Evolutionary conservation across 176 grass and related monocot species (phyloP), one percentile per base, ranked within the genome.

Genomic region (Rhynchospora tenuis): DNA sequence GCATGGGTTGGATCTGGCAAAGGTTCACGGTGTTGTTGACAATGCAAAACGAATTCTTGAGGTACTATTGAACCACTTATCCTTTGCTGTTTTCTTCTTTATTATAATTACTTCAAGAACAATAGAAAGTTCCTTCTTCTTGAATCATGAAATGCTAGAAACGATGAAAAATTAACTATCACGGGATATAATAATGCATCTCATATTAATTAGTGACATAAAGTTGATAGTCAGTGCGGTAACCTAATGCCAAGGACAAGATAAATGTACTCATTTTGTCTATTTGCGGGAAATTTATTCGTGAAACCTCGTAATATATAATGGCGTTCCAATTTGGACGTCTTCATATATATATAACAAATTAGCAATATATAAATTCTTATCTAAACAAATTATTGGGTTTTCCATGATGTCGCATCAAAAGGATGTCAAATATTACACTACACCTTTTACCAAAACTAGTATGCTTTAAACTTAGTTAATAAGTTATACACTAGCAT

Each of bases 21-120:
- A 86, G 66, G 81, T 98, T 67, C 66, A 92, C 81, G 95, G 95
- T 1, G 79, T 81, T 13, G 91, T 95, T 58, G 90, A 95, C 79
- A 98, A 98, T 78, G 89, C 91, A 50, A 89, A 87, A 79, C 84
- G 91, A 72, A 98, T 98, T 64, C 76, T 90, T 22, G 92, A 98
- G 95, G 95, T 98, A 93, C 69, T 65, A 31, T 65, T 65, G 24
- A 13, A 6, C 24, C 11, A 27, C 22, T 64, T 13, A 26, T 64
- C 28, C 28, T 33, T 12, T 33, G 26, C 27, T 3, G 2, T 14
- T 33, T 69, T 43, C 66, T 43, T 3, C 15, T 6, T n/a, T 69
- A 44, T 69, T 38, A 44, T 4, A 42, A 43, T 44, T 44, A 69
- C 20, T 75, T 27, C 6, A 29, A 50, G 24, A 28, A 17, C 0